Evolutionary conservation across 768 basidiomycete genomes (phyloP).

Genomic region (Suillus cothurnatus): DNA sequence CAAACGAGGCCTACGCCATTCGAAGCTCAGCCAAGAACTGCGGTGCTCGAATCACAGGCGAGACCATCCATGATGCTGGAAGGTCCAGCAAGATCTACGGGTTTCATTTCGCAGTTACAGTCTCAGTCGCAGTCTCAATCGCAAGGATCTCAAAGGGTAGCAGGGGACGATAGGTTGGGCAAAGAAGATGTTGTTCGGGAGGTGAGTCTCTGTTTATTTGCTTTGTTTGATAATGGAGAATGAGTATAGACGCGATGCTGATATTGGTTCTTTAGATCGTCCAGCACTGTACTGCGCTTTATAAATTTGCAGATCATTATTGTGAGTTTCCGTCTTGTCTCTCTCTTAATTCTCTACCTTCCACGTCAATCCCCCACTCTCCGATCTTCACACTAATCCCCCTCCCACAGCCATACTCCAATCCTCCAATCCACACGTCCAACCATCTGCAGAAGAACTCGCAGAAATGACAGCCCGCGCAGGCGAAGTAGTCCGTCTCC

Average conservation of each 20-base stretch:
- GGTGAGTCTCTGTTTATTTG: not conserved
- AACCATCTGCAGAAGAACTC: constrained; percentile 58
- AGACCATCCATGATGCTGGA: not conserved
- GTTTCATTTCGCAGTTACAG: constrained; percentile 17
- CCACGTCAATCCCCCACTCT: not conserved
- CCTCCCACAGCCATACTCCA: constrained; percentile 29
- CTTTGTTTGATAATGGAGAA: not conserved
- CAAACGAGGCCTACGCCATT: not conserved
- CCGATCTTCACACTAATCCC: not conserved
- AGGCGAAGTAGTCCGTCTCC: constrained; percentile 62
- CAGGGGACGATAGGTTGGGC: not conserved
- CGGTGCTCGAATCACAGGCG: not conserved
- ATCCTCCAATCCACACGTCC: constrained; percentile 45
- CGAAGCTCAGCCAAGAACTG: not conserved
- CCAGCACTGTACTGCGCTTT: constrained; percentile 61
- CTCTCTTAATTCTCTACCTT: not conserved
- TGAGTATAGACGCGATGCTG: constrained; percentile 20
- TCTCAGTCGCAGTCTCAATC: constrained; percentile 27
- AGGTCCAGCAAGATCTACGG: not conserved
- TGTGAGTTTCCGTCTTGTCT: constrained; percentile 43
- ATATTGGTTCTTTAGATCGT: constrained; percentile 45
- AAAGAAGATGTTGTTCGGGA: constrained; percentile 6
- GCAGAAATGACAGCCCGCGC: constrained; percentile 73
- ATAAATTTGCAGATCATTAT: constrained; percentile 67
- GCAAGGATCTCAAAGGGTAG: constrained; percentile 16